A percentile compares a stretch with the other conserved stretches of the same genome.
Conservation (phyloP, 2,329 filamentous ascomycete species). For the Lomentospora prolificans region DNA sequence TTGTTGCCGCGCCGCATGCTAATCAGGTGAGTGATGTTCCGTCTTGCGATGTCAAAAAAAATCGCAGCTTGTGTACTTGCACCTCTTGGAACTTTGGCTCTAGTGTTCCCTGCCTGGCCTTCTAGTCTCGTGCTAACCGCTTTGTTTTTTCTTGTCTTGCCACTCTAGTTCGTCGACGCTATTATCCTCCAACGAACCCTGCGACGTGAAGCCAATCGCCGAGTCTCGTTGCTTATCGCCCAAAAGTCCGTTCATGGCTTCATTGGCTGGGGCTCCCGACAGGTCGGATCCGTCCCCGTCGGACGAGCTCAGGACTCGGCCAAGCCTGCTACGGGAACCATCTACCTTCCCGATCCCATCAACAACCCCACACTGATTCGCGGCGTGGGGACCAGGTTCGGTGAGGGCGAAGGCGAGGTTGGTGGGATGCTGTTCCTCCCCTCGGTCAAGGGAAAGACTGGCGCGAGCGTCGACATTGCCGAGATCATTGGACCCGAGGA, state of each 20-base stretch:
- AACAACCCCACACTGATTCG: constrained; percentile 74
- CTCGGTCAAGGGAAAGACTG: constrained; percentile 64
- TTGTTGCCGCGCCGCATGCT: constrained; percentile 92
- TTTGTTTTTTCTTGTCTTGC: neutral
- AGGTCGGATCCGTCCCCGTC: constrained; percentile 86
- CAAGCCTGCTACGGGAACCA: constrained; percentile 65
- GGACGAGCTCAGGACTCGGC: constrained; percentile 83
- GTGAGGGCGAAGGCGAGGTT: constrained; percentile 56
- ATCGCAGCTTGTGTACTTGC: neutral
- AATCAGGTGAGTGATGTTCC: constrained; percentile 69
- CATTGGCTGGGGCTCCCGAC: constrained; percentile 75
- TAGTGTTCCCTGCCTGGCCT: neutral
- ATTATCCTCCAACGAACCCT: constrained; percentile 87
- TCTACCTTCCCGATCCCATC: constrained; percentile 84
- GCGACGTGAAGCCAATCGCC: constrained; percentile 74
- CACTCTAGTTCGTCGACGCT: constrained; percentile 77
- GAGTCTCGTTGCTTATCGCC: constrained; percentile 86
- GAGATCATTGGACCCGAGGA: constrained; percentile 74
- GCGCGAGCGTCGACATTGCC: constrained; percentile 74
- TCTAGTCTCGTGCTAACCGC: constrained; percentile 6
- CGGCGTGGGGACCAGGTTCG: constrained; percentile 74
- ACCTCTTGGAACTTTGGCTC: too few relatives aligned
- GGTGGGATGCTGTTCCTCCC: constrained; percentile 84
- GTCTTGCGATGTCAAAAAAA: too few relatives aligned
- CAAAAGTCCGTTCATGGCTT: constrained; percentile 94